Base-by-base conservation (phyloP, 768 basidiomycete genomes). In the Mycena vitilis region DNA sequence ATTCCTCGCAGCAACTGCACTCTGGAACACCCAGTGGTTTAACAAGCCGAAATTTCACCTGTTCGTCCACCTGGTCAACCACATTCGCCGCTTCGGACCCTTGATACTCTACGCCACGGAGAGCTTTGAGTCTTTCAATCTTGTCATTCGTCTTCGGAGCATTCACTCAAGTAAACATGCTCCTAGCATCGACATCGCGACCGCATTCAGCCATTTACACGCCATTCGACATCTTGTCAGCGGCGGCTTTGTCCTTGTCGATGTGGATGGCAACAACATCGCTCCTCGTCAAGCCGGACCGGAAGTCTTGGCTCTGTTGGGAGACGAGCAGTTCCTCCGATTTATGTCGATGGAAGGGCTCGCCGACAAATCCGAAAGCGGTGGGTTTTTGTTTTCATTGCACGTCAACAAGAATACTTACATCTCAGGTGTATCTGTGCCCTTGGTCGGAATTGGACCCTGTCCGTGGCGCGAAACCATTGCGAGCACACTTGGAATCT, bases 81-180 rank as follows among this genome's bases (percentile, higher is more conserved):
- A n/a, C n/a, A n/a, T n/a, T n/a, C n/a, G n/a, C 2, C 72, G 69
- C 1, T 80, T 78, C 62, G 77, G 78, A 1, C 78, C 79, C 2
- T 71, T 77, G 0, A 55, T 77, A 1, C 59, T 77, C 1, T 78
- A 75, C 55, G 74, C 78, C 5, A 78, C 78, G 0, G 76, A 79
- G 63, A 63, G 73, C 10, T 78, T 75, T 49, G 77, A 79, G 62
- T 75, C 75, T 0, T 79, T 73, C 64, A 79, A 79, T 51, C 59
- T 54, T n/a, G 69, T 78, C 0, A 73, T 78, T 48, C 62, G 75
- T 1, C 48, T 71, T 22, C 58, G 67, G 22, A 71, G 66, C 13
- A 73, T 78, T n/a, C 73, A 77, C 57, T 73, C 71, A 38, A 76
- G 74, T 53, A 71, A 71, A 15, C 75, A 77, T 18, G 76, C 78